These are phyloP conservation scores for Sphaerostilbella broomeana DNA, from an alignment of 2,329 filamentous ascomycete genomes.

Conservation along the genomic window DNA sequence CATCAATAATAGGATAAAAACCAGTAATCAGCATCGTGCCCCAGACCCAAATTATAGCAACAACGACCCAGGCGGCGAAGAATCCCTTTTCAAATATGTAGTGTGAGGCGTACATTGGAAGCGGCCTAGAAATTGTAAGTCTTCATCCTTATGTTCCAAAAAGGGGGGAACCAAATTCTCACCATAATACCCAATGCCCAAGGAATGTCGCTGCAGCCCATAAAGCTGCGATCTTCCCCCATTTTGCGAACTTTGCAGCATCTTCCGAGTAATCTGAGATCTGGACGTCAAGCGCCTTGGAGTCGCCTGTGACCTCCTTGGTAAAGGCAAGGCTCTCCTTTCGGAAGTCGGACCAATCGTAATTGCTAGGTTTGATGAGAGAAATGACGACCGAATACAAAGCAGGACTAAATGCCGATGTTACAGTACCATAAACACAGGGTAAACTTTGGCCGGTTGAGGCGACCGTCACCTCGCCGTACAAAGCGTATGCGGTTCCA, in stretches of 20 bases:
- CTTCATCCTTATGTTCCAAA: too few relatives aligned
- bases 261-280: constrained; percentile 22
- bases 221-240: constrained; percentile 38
- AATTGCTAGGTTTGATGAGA: constrained; percentile 35
- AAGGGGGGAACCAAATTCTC: constrained; percentile 9
- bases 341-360: constrained; percentile 33
- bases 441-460: constrained; percentile 44
- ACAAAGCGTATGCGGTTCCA: constrained; percentile 37
- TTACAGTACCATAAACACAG: constrained; percentile 47
- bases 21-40: constrained; percentile 41
- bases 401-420: constrained; percentile 36
- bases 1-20: constrained; percentile 45
- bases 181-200: constrained; percentile 48
- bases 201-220: constrained; percentile 45
- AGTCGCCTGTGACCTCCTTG: constrained; percentile 16
- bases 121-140: constrained; percentile 26
- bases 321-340: constrained; percentile 36
- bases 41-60: constrained; percentile 49
- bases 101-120: constrained; percentile 47
- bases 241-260: constrained; percentile 36
- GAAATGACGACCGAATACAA: constrained; percentile 43
- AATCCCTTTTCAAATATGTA: constrained; percentile 44
- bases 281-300: constrained; percentile 20
- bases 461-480: constrained; percentile 40
- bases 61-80: constrained; percentile 43